A percentile compares a stretch with the other conserved stretches of the same genome.
phyloP scores from a whole-genome alignment of 148 eudicot species.

The Mesembryanthemum crystallinum region DNA sequence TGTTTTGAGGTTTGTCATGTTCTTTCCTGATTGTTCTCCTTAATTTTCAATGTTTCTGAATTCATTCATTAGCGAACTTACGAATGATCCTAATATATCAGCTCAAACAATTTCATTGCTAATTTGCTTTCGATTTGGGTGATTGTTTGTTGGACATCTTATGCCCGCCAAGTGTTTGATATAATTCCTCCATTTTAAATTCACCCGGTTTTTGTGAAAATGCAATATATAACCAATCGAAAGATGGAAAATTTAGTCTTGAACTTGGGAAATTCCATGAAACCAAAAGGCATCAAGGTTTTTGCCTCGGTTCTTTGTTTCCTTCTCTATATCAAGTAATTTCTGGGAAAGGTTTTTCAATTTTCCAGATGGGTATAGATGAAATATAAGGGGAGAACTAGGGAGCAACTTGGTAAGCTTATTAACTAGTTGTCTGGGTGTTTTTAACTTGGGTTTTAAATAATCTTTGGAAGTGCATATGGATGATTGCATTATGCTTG shows the following conservation, averaged over 20 bases:
- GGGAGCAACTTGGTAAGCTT: background rate
- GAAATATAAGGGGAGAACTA: background rate
- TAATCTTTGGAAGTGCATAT: background rate
- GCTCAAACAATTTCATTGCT: background rate
- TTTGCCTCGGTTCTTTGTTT: background rate
- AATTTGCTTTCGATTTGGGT: background rate
- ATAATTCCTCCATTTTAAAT: slow-evolving; percentile 11
- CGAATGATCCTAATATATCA: background rate
- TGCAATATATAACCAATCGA: background rate
- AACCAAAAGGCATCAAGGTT: background rate
- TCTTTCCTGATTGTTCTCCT: background rate
- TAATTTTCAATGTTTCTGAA: background rate
- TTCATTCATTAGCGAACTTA: background rate
- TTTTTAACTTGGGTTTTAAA: background rate
- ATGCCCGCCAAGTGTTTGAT: slow-evolving; percentile 32
- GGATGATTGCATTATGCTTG: background rate
- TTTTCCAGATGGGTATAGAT: background rate
- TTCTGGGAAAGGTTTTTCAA: background rate
- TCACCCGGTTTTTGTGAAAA: background rate
- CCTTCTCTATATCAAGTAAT: background rate
- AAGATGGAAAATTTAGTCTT: background rate
- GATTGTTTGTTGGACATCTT: background rate
- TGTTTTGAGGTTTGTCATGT: background rate
- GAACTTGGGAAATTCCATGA: background rate
- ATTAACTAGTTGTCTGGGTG: background rate